phyloP scores from a whole-genome alignment of 2,329 filamentous ascomycete genomes.

The Atkinsonella hypoxylon region DNA sequence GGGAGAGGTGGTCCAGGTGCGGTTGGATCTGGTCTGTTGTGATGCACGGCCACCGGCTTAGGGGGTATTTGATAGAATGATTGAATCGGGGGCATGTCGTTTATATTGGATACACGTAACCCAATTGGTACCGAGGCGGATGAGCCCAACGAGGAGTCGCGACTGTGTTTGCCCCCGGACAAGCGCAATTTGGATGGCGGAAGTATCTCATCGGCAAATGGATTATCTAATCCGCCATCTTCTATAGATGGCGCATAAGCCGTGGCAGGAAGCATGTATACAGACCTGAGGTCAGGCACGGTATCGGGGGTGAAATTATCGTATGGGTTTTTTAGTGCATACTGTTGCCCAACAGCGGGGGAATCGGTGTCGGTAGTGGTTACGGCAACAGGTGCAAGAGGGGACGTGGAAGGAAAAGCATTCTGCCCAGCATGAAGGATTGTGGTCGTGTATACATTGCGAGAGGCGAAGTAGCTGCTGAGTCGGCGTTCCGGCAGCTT shows the following conservation, averaged over 20 bases:
- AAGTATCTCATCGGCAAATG: conserved; percentile 12
- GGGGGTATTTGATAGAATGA: conserved; percentile 7
- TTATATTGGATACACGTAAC: conserved; percentile 50
- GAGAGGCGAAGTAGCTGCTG: not conserved
- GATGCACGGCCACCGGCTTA: not conserved
- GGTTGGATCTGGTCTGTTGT: not conserved
- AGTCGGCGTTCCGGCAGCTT: not conserved
- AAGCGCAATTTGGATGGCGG: conserved; percentile 33
- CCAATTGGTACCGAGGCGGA: conserved; percentile 62
- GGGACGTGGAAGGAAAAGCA: not conserved
- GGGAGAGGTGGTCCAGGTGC: not conserved
- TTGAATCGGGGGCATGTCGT: conserved; percentile 30
- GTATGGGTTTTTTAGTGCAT: conserved; percentile 1
- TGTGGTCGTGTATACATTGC: not conserved
- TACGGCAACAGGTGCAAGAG: not conserved
- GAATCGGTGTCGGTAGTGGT: not conserved
- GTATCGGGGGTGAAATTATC: conserved; percentile 11
- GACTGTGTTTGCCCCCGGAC: conserved; percentile 28
- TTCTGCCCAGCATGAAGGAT: not conserved
- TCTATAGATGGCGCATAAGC: conserved; percentile 6
- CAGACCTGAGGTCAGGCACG: conserved; percentile 13
- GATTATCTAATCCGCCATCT: not conserved
- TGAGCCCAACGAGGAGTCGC: conserved; percentile 51
- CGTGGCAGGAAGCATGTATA: conserved; percentile 26
- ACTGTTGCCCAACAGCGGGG: not conserved